A percentile compares a stretch with the other conserved stretches of the same genome.
These are phyloP conservation scores for Nicotiana rustica DNA, from an alignment of 305 asterid genomes.

Conservation along the genomic window DNA sequence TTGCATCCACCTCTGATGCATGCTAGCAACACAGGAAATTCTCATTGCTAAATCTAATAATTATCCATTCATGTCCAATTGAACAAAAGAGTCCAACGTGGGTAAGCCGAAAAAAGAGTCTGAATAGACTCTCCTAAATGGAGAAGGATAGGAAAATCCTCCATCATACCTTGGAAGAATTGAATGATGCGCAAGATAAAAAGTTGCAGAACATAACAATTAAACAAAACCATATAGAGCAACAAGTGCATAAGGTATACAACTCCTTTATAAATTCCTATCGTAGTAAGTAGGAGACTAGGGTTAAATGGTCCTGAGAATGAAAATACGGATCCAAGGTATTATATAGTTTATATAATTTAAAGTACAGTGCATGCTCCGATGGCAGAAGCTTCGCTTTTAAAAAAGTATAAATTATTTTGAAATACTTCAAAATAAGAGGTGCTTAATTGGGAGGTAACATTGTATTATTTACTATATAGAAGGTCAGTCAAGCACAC, in stretches of 20 bases:
- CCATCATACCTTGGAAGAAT: background rate
- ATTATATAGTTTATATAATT: background rate
- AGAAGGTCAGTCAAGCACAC: background rate
- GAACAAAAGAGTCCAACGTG: background rate
- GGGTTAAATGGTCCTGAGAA: no score
- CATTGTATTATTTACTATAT: background rate
- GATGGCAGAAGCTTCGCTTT: background rate
- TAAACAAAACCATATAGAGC: background rate
- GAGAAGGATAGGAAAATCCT: background rate
- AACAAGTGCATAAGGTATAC: no score
- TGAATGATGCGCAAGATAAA: background rate
- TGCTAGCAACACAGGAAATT: no score
- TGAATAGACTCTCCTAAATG: background rate
- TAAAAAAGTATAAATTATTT: no score
- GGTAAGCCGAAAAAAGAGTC: background rate
- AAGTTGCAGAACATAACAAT: background rate
- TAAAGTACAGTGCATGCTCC: background rate
- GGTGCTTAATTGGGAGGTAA: background rate
- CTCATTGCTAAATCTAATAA: background rate
- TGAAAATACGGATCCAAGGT: background rate
- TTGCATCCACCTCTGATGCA: no score
- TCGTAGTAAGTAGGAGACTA: background rate
- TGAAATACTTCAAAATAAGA: background rate
- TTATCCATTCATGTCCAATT: background rate
- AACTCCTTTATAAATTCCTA: no score